Conservation (phyloP, 257 asterid genomes). For the Solanum paucissectum region DNA sequence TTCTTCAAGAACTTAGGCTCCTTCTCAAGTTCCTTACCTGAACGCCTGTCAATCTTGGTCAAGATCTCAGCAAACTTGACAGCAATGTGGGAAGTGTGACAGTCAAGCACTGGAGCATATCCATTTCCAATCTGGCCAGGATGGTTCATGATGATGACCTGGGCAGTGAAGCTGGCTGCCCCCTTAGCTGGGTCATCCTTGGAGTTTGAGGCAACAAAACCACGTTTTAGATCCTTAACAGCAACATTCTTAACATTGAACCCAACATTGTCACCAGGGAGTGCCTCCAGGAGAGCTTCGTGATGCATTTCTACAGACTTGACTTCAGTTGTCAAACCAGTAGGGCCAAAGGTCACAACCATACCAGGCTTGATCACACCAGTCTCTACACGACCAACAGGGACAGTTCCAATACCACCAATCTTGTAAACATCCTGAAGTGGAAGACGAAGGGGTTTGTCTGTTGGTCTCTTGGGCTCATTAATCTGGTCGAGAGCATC, state of each 20-base stretch:
- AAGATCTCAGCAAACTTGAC: not conserved
- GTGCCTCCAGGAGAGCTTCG: not conserved
- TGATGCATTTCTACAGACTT: not conserved
- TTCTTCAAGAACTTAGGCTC: conserved; percentile 70
- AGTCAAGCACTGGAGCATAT: conserved; percentile 56
- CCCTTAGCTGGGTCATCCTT: conserved; percentile 77
- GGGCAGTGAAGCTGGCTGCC: conserved; percentile 55
- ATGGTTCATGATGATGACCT: conserved; percentile 72
- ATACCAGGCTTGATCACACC: not conserved
- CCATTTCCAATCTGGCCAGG: conserved; percentile 70
- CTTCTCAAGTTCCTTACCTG: not conserved
- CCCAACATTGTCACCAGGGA: not conserved
- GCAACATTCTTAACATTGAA: not conserved
- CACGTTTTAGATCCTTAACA: not conserved
- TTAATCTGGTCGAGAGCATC: conserved; percentile 53
- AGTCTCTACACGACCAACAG: not conserved
- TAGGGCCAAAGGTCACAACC: not conserved
- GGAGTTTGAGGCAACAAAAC: conserved; percentile 43
- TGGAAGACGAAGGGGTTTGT: conserved; percentile 81
- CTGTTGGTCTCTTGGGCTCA: conserved; percentile 82
- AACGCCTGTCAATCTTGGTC: not conserved
- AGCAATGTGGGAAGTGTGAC: conserved; percentile 49
- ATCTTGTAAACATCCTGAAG: conserved; percentile 82
- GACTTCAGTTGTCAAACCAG: not conserved
- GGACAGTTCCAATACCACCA: not conserved